Evolutionary conservation across 345 rosid species (phyloP), one percentile per base, ranked within the genome.

Genomic region (Hypericum androsaemum): DNA sequence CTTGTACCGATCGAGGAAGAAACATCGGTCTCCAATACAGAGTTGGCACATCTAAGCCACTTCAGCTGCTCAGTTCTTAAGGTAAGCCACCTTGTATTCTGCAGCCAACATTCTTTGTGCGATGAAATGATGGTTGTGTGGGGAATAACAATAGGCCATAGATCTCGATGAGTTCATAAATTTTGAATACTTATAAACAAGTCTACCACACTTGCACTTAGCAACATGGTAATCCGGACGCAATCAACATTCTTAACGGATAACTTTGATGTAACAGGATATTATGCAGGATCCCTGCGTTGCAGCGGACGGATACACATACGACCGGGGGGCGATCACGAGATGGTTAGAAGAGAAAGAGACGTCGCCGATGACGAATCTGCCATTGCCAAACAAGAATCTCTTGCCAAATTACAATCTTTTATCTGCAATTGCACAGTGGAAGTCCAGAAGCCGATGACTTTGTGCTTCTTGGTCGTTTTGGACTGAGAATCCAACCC

Each of bases 291-390:
- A 82, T 7, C 94, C 97, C 6, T 80, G 78, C 65, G 86, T 89
- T 53, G 95, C 97, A 39, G 80, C 94, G 8, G 95, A 89, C 60
- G 97, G 97, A 6, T 86, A 78, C 62, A 82, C 82, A 0, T 86
- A 89, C 6, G 90, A 86, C 37, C 80, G 82, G n/a, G 60, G 52
- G 53, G 94, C 88, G 52, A 82, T 89, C 1, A 80, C 72, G 73
- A 65, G 70, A 54, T 89, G 95, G 97, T 71, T 84, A 44, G 72
- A 70, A 65, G 57, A 64, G 12, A 69, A 74, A 10, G 75, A 78
- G 36, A 73, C 66, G 1, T 89, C 97, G 0, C 95, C 97, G 5
- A 66, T 74, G 75, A 84, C 95, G 11, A 70, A 77, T 38, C 53
- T 67, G 39, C 67, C 70, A 0, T 53, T 89, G 60, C 65, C 71